A percentile compares a stretch with the other conserved stretches of the same genome.
phyloP scores from a whole-genome alignment of 108 stramenopile species.

The Nitzschia palea region DNA sequence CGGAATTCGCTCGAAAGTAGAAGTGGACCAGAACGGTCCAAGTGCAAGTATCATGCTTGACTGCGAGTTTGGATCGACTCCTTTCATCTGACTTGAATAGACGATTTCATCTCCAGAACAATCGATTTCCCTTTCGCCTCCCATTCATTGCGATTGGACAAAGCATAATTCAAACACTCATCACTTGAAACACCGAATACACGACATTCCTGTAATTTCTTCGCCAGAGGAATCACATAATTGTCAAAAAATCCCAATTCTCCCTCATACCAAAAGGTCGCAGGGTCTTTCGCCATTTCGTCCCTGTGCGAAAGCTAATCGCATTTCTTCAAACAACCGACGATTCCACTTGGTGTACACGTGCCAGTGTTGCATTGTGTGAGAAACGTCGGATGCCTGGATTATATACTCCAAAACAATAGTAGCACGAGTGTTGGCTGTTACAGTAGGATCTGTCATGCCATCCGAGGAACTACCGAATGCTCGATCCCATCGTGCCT shows the following conservation, averaged over 20 bases:
- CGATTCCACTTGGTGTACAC: slow-evolving; percentile 49
- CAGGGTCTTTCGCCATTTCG: slow-evolving; percentile 24
- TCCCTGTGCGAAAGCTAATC: slow-evolving; percentile 2
- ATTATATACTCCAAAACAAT: slow-evolving; percentile 50
- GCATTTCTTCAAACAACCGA: slow-evolving; percentile 33
- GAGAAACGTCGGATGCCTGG: slow-evolving; percentile 49
- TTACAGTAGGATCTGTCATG: no score
- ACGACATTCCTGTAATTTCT: slow-evolving; percentile 37
- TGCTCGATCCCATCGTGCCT: slow-evolving; percentile 42
- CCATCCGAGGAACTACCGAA: slow-evolving; percentile 15
- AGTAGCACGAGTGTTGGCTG: slow-evolving; percentile 18
- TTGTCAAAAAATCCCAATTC: slow-evolving; percentile 43
- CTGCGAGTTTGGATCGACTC: no score
- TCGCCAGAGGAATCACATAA: slow-evolving; percentile 39
- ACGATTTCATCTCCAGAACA: no score
- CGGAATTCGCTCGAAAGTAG: no score
- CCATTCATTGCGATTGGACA: no score
- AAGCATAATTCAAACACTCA: slow-evolving; percentile 44
- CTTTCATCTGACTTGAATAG: no score
- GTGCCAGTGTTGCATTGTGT: slow-evolving; percentile 54
- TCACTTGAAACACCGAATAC: slow-evolving; percentile 39
- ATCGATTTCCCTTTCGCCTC: no score
- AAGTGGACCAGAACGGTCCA: no score
- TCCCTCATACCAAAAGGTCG: slow-evolving; percentile 17
- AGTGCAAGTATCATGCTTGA: no score